Percentiles rank a stretch among this genome's conserved stretches.
phyloP scores from a whole-genome alignment of 129 eudicot species.

The Pulicaria dysenterica region DNA sequence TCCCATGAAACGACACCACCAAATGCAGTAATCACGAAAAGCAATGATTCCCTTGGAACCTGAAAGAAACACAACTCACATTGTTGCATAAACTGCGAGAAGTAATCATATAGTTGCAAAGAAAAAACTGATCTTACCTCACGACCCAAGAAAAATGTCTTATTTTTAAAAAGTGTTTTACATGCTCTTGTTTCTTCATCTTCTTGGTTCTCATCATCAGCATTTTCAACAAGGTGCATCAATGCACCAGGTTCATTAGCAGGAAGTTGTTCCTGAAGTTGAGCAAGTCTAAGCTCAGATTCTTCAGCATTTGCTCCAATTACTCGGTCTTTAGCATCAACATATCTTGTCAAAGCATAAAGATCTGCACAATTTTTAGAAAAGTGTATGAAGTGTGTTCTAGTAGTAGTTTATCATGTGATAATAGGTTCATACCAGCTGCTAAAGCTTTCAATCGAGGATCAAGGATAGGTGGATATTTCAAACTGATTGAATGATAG shows the following conservation, averaged over 20 bases:
- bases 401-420: background rate
- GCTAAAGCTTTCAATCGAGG: conserved; percentile 77
- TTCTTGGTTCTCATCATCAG: conserved; percentile 48
- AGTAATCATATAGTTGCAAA: too few species aligned
- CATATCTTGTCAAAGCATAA: conserved; percentile 66
- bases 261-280: conserved; percentile 78
- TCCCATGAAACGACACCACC: conserved; percentile 90
- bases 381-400: background rate
- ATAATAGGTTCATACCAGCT: conserved; percentile 47
- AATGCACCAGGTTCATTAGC: conserved; percentile 73
- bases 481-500: conserved; percentile 64
- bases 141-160: conserved; percentile 70
- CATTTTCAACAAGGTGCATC: conserved; percentile 65
- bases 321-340: conserved; percentile 42
- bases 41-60: conserved; percentile 85
- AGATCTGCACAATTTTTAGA: conserved; percentile 51
- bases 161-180: conserved; percentile 50
- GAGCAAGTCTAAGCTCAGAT: conserved; percentile 72
- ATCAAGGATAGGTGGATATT: conserved; percentile 78
- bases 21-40: conserved; percentile 81
- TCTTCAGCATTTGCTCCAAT: conserved; percentile 41
- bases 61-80: conserved; percentile 15
- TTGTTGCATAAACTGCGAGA: background rate
- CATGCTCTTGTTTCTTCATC: conserved; percentile 66
- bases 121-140: conserved; percentile 44